Conservation (phyloP, 169 alveolate species). For the Babesia divergens region DNA sequence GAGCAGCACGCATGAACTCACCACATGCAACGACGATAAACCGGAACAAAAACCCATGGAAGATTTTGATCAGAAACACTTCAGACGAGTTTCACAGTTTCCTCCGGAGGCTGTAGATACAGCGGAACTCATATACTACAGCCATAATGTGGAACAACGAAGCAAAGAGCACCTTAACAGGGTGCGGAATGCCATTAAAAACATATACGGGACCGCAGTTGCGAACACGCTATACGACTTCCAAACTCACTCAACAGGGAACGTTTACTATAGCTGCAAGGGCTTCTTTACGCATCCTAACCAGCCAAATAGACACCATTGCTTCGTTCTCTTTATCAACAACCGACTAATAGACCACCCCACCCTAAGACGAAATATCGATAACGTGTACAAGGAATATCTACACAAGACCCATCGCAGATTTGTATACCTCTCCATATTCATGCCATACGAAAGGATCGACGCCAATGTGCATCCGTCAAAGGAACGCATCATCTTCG, state of each 20-base stretch:
- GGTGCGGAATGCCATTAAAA: slow-evolving; percentile 46
- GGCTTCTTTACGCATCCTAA: slow-evolving; percentile 81
- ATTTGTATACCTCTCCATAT: slow-evolving; percentile 89
- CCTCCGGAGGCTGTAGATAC: slow-evolving; percentile 40
- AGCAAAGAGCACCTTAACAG: slow-evolving; percentile 34
- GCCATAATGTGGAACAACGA: slow-evolving; percentile 47
- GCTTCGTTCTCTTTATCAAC: slow-evolving; percentile 90
- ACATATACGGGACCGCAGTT: slow-evolving; percentile 63
- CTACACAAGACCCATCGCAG: slow-evolving; percentile 74
- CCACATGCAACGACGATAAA: slow-evolving; percentile 59
- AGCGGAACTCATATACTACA: slow-evolving; percentile 42
- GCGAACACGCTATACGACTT: slow-evolving; percentile 48
- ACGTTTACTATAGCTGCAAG: slow-evolving; percentile 67
- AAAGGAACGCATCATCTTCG: slow-evolving; percentile 88
- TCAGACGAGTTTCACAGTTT: background rate
- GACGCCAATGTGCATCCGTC: slow-evolving; percentile 99
- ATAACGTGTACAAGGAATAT: slow-evolving; percentile 64
- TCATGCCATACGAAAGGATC: slow-evolving; percentile 86
- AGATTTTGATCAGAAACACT: slow-evolving; percentile 41
- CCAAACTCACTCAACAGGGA: slow-evolving; percentile 32
- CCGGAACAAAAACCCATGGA: slow-evolving; percentile 12
- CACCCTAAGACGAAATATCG: slow-evolving; percentile 68
- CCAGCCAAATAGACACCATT: slow-evolving; percentile 77
- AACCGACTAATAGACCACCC: slow-evolving; percentile 90
- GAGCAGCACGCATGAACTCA: slow-evolving; percentile 73